Evolutionary conservation across 2,329 filamentous ascomycete species (phyloP).

Genomic region (Zopfia rhizophila): DNA sequence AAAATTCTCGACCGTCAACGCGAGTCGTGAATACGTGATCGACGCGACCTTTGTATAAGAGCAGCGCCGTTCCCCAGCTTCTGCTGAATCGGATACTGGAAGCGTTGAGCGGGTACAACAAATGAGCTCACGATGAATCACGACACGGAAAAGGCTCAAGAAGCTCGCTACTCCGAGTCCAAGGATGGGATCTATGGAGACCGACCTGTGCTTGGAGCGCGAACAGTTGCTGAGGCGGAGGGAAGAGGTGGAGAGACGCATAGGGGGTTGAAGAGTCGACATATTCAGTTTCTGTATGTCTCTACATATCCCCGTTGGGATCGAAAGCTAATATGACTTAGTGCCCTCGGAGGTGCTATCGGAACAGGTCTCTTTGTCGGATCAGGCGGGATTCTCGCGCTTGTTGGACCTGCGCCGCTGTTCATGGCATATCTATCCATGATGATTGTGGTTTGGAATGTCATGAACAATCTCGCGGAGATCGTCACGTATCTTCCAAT

Average conservation of each 20-base stretch:
- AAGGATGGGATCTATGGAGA: conserved; percentile 25
- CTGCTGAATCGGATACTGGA: no score
- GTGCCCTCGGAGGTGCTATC: conserved; percentile 69
- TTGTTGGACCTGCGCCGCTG: conserved; percentile 46
- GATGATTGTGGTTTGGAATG: conserved; percentile 51
- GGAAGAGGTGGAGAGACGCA: conserved; percentile 46
- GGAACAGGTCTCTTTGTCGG: conserved; percentile 51
- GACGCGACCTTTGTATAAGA: no score
- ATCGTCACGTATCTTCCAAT: conserved; percentile 55
- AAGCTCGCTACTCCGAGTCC: conserved; percentile 8
- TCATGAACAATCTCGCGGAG: conserved; percentile 55
- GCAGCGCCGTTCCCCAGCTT: no score
- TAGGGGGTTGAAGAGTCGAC: conserved; percentile 49
- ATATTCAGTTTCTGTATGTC: conserved; percentile 50
- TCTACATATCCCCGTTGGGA: neutral
- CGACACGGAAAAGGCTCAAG: conserved; percentile 37
- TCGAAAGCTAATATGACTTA: conserved; percentile 55
- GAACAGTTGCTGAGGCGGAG: conserved; percentile 39
- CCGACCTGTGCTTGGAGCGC: conserved; percentile 36
- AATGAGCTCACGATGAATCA: conserved; percentile 14
- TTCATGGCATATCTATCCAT: conserved; percentile 52
- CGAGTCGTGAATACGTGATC: no score
- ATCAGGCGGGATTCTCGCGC: conserved; percentile 43
- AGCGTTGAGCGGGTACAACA: no score
- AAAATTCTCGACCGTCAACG: no score